Conservation (phyloP, 768 basidiomycete species). For the Podaxis mareebaensis region DNA sequence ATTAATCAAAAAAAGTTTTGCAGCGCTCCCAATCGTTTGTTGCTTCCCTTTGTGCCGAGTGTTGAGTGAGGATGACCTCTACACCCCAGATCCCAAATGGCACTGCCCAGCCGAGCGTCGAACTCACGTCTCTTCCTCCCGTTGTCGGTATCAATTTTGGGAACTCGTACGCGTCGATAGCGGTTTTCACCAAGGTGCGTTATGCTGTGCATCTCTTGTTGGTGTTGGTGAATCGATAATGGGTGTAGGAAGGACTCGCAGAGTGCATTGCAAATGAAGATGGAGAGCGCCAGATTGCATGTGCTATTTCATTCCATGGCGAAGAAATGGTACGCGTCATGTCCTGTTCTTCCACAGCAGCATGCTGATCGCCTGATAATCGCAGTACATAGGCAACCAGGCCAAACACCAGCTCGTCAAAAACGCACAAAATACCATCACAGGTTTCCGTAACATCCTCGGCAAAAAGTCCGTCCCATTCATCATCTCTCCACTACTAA, state of each 20-base stretch:
- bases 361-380: slow-evolving; percentile 17
- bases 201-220: neutral
- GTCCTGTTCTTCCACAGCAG: slow-evolving; percentile 3
- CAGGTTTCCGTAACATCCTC: slow-evolving; percentile 90
- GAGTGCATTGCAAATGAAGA: slow-evolving; percentile 99
- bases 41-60: too few species aligned
- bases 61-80: too few species aligned
- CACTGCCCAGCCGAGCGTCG: slow-evolving; percentile 40
- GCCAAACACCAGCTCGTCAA: slow-evolving; percentile 94
- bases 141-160: slow-evolving; percentile 97
- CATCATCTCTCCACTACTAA: too few species aligned
- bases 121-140: slow-evolving; percentile 45
- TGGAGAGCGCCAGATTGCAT: slow-evolving; percentile 96
- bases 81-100: slow-evolving; percentile 45
- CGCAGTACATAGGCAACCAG: slow-evolving; percentile 93
- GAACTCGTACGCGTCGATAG: slow-evolving; percentile 92
- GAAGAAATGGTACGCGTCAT: slow-evolving; percentile 80
- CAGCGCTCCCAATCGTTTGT: too few species aligned
- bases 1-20: neutral
- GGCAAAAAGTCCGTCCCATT: slow-evolving; percentile 74
- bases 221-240: slow-evolving; percentile 8
- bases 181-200: slow-evolving; percentile 89
- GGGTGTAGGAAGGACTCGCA: slow-evolving; percentile 76
- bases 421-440: slow-evolving; percentile 91
- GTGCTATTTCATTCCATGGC: slow-evolving; percentile 87